Base-by-base conservation (phyloP, 306 rosid species). In the Rosa lucieae region DNA sequence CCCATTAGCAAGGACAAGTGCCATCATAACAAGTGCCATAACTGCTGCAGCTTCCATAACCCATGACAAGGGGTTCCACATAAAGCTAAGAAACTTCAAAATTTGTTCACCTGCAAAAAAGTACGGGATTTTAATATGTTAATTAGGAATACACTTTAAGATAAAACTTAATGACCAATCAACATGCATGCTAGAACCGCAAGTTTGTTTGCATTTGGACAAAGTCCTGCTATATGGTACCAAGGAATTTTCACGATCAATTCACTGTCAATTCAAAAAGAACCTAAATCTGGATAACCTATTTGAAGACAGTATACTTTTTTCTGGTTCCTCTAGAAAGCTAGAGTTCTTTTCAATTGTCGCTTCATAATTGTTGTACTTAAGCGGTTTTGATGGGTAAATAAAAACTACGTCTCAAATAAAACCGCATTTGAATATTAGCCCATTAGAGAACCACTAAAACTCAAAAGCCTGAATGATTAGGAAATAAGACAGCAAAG, bases 121-220 rank as follows among this genome's bases (percentile, higher is more conserved):
- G 74, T 83, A 61, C 58, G 21, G 29, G 48, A 5, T 20, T 72
- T 56, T 20, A 21, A 58, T 44, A 58, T 58, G 73, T 72, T 69
- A 74, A 26, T 26, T 26, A 26, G 68, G 48, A 48, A 74, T 48
- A 67, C 47, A 73, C 52, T 83, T 72, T 67, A 21, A 55, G 49
- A 32, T 17, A 51, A 51, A 43, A 55, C 3, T 13, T 46, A 20
- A n/a, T 3, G 2, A 21, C 49, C 18, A 43, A 26, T 47, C 42
- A 9, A 32, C 21, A 46, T 59, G 39, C 7, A 65, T 26, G 63
- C 23, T 56, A 59, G 48, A 71, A 47, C 26, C 23, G 47, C 52
- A 21, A 23, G 47, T 67, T 15, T 52, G 20, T 35, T 29, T 56
- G 18, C 63, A 18, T 70, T 14, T 23, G 3, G 42, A 77, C 68